These are phyloP conservation scores for Pontederia paniculata DNA, from an alignment of 176 grass and related monocot species.

Conservation along the genomic window DNA sequence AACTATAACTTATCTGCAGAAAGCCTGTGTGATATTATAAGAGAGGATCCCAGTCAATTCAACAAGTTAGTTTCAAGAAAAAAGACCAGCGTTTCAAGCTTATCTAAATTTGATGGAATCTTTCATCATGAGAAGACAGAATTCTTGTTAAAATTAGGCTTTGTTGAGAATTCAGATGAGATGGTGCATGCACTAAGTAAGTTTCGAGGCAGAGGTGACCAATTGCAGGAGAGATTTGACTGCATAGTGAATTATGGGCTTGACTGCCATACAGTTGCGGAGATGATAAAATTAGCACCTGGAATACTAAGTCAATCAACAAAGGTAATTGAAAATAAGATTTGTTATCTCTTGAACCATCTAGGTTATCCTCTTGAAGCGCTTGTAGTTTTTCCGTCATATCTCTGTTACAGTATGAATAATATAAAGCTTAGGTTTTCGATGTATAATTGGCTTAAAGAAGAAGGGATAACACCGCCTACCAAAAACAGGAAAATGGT, in stretches of 20 bases:
- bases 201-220: no score
- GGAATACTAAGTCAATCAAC: constrained; percentile 30
- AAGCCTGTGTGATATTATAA: background rate
- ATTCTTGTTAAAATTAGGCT: no score
- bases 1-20: background rate
- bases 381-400: constrained; percentile 26
- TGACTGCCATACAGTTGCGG: constrained; percentile 27
- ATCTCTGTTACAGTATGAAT: constrained; percentile 37
- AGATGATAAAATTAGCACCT: constrained; percentile 37
- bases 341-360: constrained; percentile 38
- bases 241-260: constrained; percentile 25
- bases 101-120: no score
- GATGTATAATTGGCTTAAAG: constrained; percentile 35
- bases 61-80: no score
- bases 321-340: constrained; percentile 32
- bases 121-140: no score
- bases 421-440: constrained; percentile 44
- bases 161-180: no score
- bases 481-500: constrained; percentile 13
- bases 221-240: no score
- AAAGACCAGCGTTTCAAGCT: no score
- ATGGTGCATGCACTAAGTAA: no score
- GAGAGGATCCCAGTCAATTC: no score
- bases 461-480: constrained; percentile 19
- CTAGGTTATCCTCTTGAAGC: constrained; percentile 30